Conservation (phyloP, 2,329 filamentous ascomycete species). For the Rhynchosporium agropyri region DNA sequence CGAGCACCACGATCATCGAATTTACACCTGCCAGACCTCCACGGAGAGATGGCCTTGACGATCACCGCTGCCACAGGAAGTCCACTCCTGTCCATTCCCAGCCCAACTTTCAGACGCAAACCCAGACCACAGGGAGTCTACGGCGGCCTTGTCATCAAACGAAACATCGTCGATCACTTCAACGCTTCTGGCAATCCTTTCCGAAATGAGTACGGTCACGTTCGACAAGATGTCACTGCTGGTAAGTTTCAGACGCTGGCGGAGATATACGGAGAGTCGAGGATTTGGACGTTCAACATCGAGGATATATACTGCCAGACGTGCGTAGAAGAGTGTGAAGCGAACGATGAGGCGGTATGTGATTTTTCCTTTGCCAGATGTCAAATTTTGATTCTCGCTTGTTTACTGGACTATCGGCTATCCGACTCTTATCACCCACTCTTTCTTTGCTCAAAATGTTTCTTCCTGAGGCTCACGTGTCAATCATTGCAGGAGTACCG, state of each 20-base stretch:
- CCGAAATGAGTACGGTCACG: neutral
- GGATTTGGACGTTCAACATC: neutral
- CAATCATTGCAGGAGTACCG: neutral
- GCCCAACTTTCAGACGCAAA: no score
- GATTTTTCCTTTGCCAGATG: neutral
- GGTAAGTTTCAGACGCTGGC: neutral
- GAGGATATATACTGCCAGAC: constrained; percentile 1
- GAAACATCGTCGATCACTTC: neutral
- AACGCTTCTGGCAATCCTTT: neutral
- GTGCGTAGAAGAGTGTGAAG: neutral
- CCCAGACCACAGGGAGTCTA: no score
- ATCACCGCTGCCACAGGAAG: no score
- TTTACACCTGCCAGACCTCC: no score
- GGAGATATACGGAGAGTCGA: constrained; percentile 2
- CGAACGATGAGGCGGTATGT: neutral
- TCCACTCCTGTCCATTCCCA: no score
- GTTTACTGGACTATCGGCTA: neutral
- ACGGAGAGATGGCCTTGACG: no score
- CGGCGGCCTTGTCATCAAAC: neutral
- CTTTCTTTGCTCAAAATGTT: no score
- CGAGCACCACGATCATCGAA: neutral
- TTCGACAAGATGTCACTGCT: neutral
- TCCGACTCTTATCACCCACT: neutral
- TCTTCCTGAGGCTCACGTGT: neutral
- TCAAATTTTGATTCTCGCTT: neutral